Evolutionary conservation across 2,329 filamentous ascomycete species (phyloP).

Genomic region (Colletotrichum sp.): DNA sequence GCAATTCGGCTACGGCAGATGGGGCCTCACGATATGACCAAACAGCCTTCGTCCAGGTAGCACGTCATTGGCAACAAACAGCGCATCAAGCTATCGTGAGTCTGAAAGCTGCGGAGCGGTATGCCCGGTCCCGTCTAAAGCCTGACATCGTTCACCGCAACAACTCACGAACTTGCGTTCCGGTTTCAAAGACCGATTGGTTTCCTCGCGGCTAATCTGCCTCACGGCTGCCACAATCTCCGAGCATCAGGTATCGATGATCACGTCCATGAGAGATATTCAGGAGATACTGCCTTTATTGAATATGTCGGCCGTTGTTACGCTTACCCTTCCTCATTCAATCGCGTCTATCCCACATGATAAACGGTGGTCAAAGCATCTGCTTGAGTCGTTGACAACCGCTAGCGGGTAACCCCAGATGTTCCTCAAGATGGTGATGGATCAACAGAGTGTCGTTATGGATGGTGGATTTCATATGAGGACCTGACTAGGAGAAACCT

Average conservation of each 20-base stretch:
- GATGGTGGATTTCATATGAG: constrained; percentile 1
- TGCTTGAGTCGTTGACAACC: constrained; percentile 1
- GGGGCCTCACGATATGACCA: neutral
- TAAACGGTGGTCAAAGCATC: constrained; percentile 21
- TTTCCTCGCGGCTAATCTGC: neutral
- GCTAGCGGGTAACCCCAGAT: constrained; percentile 13
- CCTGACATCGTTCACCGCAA: neutral
- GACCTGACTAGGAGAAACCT: neutral
- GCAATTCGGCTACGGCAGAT: neutral
- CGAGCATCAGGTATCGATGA: neutral
- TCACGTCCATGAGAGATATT: neutral
- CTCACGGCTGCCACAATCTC: neutral
- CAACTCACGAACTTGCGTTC: neutral
- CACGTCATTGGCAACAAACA: constrained; percentile 2
- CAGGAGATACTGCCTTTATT: constrained; percentile 8
- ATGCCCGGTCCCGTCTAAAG: neutral
- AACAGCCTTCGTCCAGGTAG: neutral
- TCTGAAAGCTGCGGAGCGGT: neutral
- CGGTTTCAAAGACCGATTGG: neutral
- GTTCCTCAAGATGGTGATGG: constrained; percentile 11
- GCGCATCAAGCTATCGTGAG: neutral
- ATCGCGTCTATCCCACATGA: constrained; percentile 11
- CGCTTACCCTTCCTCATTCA: neutral
- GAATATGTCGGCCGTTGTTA: neutral
- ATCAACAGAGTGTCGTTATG: constrained; percentile 1